phyloP scores from a whole-genome alignment of 495 filamentous ascomycete genomes.

The Xylaria flabelliformis region DNA sequence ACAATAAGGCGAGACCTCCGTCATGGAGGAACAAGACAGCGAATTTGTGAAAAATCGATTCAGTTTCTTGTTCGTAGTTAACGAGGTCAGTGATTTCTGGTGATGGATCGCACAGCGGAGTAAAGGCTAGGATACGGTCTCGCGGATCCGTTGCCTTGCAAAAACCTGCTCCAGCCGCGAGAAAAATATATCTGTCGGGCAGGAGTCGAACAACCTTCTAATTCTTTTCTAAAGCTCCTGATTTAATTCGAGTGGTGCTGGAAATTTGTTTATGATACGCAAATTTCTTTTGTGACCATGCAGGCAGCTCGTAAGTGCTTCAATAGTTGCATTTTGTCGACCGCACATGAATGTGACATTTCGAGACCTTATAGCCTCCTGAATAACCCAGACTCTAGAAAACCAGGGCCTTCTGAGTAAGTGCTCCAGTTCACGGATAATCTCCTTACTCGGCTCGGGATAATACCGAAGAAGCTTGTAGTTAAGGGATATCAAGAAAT shows the following conservation, averaged over 20 bases:
- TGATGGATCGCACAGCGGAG: background rate
- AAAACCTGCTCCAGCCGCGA: background rate
- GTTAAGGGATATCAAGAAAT: no score
- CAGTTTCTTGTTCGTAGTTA: background rate
- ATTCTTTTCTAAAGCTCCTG: background rate
- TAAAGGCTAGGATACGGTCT: background rate
- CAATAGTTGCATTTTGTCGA: no score
- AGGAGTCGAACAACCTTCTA: background rate
- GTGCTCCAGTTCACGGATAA: background rate
- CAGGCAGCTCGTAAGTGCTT: background rate
- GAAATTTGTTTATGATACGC: background rate
- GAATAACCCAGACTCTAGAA: background rate
- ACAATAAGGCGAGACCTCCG: background rate
- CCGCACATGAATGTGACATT: background rate
- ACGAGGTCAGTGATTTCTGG: background rate
- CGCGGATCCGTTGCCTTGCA: background rate
- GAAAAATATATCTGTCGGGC: background rate
- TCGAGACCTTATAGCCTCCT: background rate
- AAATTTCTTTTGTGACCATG: background rate
- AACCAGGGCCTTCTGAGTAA: background rate
- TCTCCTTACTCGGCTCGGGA: no score
- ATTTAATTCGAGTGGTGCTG: background rate
- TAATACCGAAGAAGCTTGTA: no score
- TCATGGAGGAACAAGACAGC: background rate
- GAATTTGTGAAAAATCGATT: background rate